phyloP scores from a whole-genome alignment of 2,329 filamentous ascomycete genomes.

The Myotisia sp. region DNA sequence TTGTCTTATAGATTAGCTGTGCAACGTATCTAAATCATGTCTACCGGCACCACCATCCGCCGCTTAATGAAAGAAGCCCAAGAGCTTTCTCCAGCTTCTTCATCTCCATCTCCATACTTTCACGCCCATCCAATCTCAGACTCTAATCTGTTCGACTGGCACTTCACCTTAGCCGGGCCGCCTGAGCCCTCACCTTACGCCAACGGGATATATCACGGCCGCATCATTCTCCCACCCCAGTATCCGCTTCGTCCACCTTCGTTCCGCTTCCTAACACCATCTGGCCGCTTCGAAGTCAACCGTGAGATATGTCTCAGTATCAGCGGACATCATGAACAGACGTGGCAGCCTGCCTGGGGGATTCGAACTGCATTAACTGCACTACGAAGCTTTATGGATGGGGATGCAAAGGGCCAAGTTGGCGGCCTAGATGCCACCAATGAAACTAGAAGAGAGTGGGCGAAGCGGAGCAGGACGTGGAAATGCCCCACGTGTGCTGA shows the following conservation, averaged over 20 bases:
- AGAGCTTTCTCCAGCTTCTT: slow-evolving; percentile 60
- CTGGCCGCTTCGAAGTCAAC: slow-evolving; percentile 87
- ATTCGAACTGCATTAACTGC: slow-evolving; percentile 72
- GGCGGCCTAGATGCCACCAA: slow-evolving; percentile 71
- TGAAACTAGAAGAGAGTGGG: slow-evolving; percentile 53
- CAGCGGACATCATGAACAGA: slow-evolving; percentile 90
- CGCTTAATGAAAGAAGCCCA: slow-evolving; percentile 63
- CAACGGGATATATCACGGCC: slow-evolving; percentile 81
- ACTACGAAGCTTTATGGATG: slow-evolving; percentile 85
- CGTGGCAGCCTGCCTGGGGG: slow-evolving; percentile 97
- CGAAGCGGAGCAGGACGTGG: slow-evolving; percentile 51
- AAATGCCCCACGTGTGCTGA: slow-evolving; percentile 53
- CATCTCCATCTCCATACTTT: slow-evolving; percentile 69
- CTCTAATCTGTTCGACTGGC: slow-evolving; percentile 91
- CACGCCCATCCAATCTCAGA: slow-evolving; percentile 67
- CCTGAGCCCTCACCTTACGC: slow-evolving; percentile 64
- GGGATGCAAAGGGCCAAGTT: slow-evolving; percentile 71
- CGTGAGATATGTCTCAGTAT: slow-evolving; percentile 93
- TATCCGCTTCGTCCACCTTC: slow-evolving; percentile 86
- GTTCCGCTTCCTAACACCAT: slow-evolving; percentile 91
- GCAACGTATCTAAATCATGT: slow-evolving; percentile 4
- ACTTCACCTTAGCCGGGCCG: slow-evolving; percentile 89
- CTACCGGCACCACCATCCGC: slow-evolving; percentile 20
- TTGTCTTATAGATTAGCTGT: too few species aligned
- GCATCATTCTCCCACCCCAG: slow-evolving; percentile 74